A percentile compares a stretch with the other conserved stretches of the same genome.
Evolutionary conservation across 768 basidiomycete genomes (phyloP).

Genomic region (Hortiboletus campestris): DNA sequence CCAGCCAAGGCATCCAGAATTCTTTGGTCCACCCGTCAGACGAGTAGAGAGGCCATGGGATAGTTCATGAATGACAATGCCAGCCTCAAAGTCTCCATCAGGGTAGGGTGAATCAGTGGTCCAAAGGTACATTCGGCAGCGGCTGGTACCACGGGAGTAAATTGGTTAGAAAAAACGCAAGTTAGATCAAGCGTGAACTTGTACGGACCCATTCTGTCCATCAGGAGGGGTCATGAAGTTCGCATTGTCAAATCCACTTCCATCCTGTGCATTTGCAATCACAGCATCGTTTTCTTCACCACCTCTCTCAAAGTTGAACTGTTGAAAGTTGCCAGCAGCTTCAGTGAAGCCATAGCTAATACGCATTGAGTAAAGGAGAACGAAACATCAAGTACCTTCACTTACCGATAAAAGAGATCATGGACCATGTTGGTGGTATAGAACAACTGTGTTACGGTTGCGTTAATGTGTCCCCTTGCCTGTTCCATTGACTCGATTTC

Average conservation of each 20-base stretch:
- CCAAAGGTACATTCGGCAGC: conserved; percentile 98
- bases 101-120: conserved; percentile 86
- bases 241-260: conserved; percentile 88
- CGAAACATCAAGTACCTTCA: background rate
- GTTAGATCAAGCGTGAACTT: background rate
- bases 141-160: conserved; percentile 22
- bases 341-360: conserved; percentile 89
- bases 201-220: conserved; percentile 66
- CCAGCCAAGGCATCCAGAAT: conserved; percentile 93
- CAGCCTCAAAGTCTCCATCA: conserved; percentile 94
- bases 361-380: conserved; percentile 4
- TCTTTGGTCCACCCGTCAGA: conserved; percentile 88
- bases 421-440: conserved; percentile 82
- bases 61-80: conserved; percentile 92
- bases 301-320: conserved; percentile 92
- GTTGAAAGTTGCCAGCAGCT: conserved; percentile 93
- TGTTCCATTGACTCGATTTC: conserved; percentile 57
- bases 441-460: conserved; percentile 85
- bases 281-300: conserved; percentile 87
- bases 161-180: background rate
- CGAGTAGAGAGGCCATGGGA: conserved; percentile 91
- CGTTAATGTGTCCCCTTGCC: conserved; percentile 82
- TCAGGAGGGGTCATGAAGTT: conserved; percentile 89
- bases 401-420: conserved; percentile 74
- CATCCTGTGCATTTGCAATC: conserved; percentile 94